Conservation (phyloP, 2,329 filamentous ascomycete species). For the Diaporthe ampelina region DNA sequence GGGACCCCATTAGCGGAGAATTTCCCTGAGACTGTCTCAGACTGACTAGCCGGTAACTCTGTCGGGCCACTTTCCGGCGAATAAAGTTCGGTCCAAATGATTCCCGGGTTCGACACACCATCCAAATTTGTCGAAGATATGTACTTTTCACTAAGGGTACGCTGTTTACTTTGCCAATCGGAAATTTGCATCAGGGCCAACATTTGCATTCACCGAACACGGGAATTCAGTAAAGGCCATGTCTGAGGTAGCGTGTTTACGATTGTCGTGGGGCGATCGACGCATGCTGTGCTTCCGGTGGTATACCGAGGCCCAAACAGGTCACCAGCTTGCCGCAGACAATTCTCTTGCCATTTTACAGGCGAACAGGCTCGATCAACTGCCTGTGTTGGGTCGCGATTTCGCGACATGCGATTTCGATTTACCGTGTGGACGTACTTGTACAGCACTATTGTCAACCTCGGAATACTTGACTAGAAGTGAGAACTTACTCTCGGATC, state of each 20-base stretch:
- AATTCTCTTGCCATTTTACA: background rate
- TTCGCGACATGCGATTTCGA: background rate
- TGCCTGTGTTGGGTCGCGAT: background rate
- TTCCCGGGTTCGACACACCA: background rate
- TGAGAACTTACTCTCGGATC: background rate
- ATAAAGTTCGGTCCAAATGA: background rate
- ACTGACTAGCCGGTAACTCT: background rate
- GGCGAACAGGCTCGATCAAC: background rate
- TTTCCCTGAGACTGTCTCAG: background rate
- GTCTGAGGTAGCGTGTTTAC: background rate
- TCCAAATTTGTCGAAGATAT: background rate
- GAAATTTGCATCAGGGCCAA: background rate
- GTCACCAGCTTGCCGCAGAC: background rate
- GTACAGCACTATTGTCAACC: background rate
- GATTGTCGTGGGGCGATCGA: background rate
- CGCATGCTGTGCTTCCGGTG: background rate
- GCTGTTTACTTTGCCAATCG: background rate
- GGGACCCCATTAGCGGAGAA: background rate
- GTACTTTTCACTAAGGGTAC: background rate
- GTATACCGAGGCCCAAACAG: too few species aligned
- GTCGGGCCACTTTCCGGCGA: background rate
- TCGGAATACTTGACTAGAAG: background rate
- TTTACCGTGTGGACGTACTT: background rate
- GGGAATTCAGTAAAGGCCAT: background rate
- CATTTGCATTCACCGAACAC: constrained; percentile 1